Base-by-base conservation (phyloP, 2,329 filamentous ascomycete genomes). In the Phaeosphaeriaceae sp. region DNA sequence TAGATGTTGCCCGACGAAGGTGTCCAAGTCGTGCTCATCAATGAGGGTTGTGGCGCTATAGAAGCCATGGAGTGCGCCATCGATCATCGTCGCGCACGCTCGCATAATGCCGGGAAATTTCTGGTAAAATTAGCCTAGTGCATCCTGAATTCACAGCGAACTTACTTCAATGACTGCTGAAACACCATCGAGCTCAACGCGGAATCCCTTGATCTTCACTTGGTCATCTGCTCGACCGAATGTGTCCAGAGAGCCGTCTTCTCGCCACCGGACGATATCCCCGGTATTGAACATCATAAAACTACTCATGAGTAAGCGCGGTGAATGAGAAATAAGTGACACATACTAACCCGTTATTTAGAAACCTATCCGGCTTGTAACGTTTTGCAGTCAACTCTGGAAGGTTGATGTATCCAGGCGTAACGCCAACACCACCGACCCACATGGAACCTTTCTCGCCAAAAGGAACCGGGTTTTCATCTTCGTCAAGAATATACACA, bases 191-290 rank as follows among this genome's bases (percentile, higher is more conserved):
- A 85, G 77, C 65, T 86, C 83, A 38, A 86, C 80, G 17, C 83
- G 80, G 62, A 85, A 85, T 7, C 83, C 83, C 76, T 84, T 83
- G 61, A 86, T 77, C 68, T 86, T 86, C 50, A 86, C 80, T 60
- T 86, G 83, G 52, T 85, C 82, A 56, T 86, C 83, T n/a, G 75
- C 75, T 32, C 83, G 77, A 3, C 83, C 83, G 26, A 83, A 76
- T 16, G 81, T 81, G 36, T 83, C 76, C 30, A 86, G 72, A 21
- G 75, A 77, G 9, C 83, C 83, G 57, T 83, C 78, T 2, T 73
- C 62, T 29, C 75, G 73, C 82, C 83, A 85, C 9, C 75, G 73
- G n/a, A 79, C 81, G 16, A 85, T 74, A 56, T 86, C 83, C 6
- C 83, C 83, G 2, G 83, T 85, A 58, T 83, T 82, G 69, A 83